Conservation (phyloP, 345 rosid genomes). For the Citrus sp. region DNA sequence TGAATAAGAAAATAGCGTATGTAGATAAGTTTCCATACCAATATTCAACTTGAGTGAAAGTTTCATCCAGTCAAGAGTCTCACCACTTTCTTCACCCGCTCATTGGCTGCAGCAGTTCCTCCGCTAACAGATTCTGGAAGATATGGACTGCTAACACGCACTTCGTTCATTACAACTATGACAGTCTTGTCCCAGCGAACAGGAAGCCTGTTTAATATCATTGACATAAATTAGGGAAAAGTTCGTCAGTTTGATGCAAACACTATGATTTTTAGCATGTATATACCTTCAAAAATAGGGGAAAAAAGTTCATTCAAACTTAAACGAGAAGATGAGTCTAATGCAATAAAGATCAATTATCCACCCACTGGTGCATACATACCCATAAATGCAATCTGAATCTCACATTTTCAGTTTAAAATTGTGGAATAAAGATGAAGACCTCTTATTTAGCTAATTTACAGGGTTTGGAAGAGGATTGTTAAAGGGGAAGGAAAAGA, state of each 20-base stretch:
- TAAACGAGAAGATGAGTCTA: not conserved
- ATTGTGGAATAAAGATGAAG: not conserved
- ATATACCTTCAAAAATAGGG: not conserved
- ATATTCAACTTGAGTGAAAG: not conserved
- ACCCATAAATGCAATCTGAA: not conserved
- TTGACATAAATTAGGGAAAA: not conserved
- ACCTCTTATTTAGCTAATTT: not conserved
- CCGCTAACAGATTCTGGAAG: slow-evolving; percentile 80
- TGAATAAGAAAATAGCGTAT: slow-evolving; percentile 22
- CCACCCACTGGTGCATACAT: not conserved
- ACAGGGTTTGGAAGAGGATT: not conserved
- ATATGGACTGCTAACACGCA: slow-evolving; percentile 88
- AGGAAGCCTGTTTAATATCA: slow-evolving; percentile 65
- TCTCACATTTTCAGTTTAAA: not conserved
- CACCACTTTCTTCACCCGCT: slow-evolving; percentile 98
- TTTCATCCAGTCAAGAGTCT: slow-evolving; percentile 20
- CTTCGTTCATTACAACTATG: slow-evolving; percentile 92
- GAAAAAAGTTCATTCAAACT: not conserved
- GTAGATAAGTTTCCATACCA: not conserved
- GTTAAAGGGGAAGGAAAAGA: not conserved
- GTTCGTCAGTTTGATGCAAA: not conserved
- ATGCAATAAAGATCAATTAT: not conserved
- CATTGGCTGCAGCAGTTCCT: slow-evolving; percentile 95
- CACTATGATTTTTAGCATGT: not conserved
- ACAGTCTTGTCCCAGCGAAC: slow-evolving; percentile 94